phyloP scores from a whole-genome alignment of 108 stramenopile genomes.

The Cyclotella choctawhatcheeana region DNA sequence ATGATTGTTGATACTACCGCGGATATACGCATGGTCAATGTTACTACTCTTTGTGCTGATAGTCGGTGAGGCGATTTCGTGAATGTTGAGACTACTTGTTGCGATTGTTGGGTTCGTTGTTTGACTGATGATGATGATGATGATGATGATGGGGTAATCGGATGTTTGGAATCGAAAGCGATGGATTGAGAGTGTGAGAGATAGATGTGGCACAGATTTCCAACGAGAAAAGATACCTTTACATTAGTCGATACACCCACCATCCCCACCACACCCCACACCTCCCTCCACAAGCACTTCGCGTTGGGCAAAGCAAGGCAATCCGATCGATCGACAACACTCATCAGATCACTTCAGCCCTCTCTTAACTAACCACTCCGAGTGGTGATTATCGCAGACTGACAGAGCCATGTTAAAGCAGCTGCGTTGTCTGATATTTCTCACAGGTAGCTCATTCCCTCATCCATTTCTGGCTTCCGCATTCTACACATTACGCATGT shows the following conservation, averaged over 20 bases:
- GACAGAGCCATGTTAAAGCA: background rate
- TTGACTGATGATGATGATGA: no score
- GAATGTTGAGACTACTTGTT: background rate
- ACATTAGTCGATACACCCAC: background rate
- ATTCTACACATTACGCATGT: background rate
- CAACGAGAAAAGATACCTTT: background rate
- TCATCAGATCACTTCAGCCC: background rate
- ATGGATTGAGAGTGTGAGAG: no score
- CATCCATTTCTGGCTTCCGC: background rate
- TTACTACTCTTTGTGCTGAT: background rate
- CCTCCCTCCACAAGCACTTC: background rate
- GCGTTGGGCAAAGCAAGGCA: background rate
- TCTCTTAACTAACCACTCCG: background rate
- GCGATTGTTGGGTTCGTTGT: no score
- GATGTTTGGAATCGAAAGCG: no score
- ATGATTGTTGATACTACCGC: background rate
- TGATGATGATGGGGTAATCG: no score
- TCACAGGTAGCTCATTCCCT: background rate
- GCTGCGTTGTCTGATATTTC: background rate
- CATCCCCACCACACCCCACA: background rate
- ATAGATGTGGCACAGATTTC: background rate
- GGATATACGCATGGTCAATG: conserved; percentile 1
- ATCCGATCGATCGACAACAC: background rate
- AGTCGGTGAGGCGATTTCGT: background rate
- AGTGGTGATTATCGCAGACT: no score